Conservation (phyloP, 2,329 filamentous ascomycete genomes). For the Eurotiales sp. region DNA sequence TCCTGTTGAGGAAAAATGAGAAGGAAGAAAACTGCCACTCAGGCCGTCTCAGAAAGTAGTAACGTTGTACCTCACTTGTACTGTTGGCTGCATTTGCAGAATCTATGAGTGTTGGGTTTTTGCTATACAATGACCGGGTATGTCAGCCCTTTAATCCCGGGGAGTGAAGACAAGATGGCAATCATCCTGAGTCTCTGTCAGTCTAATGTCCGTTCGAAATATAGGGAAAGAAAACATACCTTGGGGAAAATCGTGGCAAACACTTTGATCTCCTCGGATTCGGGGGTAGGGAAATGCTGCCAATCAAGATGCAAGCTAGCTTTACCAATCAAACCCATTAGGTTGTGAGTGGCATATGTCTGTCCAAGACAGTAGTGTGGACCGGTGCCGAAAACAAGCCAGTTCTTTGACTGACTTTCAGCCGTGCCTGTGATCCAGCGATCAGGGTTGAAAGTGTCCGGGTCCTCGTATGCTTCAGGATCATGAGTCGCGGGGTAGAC, state of each 20-base stretch:
- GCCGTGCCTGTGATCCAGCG: conserved; percentile 88
- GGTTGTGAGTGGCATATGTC: conserved; percentile 81
- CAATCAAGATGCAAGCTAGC: conserved; percentile 83
- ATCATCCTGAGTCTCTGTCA: conserved; percentile 63
- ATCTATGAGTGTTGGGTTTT: not conserved
- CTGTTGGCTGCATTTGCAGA: conserved; percentile 1
- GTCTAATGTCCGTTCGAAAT: conserved; percentile 7
- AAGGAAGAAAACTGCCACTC: not conserved
- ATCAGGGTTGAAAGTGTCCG: conserved; percentile 84
- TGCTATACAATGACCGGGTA: not conserved
- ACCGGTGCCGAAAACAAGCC: conserved; percentile 90
- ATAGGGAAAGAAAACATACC: conserved; percentile 53
- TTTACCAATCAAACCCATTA: conserved; percentile 87
- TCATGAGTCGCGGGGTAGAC: conserved; percentile 89
- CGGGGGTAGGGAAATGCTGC: conserved; percentile 78
- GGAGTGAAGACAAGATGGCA: conserved; percentile 70
- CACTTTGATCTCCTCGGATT: conserved; percentile 93
- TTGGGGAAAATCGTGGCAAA: conserved; percentile 98
- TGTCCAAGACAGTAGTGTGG: conserved; percentile 97
- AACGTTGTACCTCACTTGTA: not conserved
- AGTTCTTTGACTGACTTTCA: conserved; percentile 92
- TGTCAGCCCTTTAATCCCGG: conserved; percentile 29
- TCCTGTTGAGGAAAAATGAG: not conserved
- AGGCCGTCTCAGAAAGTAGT: not conserved
- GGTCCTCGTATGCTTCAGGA: conserved; percentile 84